Evolutionary conservation across 352 stramenopile genomes (phyloP).

Genomic region (Globisporangium apiculatum): DNA sequence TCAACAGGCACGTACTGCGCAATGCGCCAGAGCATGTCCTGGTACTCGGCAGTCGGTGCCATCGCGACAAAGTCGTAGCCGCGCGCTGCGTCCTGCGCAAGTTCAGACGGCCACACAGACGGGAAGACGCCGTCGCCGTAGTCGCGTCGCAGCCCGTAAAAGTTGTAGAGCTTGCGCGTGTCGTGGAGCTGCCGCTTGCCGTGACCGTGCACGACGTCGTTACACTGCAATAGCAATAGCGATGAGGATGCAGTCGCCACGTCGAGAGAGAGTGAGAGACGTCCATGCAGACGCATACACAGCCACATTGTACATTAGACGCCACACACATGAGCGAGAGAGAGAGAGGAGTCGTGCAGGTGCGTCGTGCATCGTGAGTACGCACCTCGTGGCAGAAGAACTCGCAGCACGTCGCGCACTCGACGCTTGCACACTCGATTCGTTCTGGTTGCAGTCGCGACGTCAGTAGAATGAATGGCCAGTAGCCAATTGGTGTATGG

Average conservation of each 20-base stretch:
- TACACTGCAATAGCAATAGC: slow-evolving; percentile 39
- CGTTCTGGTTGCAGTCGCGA: slow-evolving; percentile 19
- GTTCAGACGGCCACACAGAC: slow-evolving; percentile 85
- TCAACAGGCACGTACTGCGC: slow-evolving; percentile 44
- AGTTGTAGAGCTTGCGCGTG: slow-evolving; percentile 87
- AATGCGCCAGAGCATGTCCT: slow-evolving; percentile 60
- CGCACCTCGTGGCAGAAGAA: slow-evolving; percentile 82
- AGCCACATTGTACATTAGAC: too few relatives aligned
- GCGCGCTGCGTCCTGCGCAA: slow-evolving; percentile 62
- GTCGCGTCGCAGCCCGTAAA: slow-evolving; percentile 87
- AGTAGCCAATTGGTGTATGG: too few relatives aligned
- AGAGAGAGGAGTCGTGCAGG: too few relatives aligned
- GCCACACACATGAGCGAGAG: too few relatives aligned
- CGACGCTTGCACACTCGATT: slow-evolving; percentile 44
- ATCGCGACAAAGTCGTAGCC: slow-evolving; percentile 63
- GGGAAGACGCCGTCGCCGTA: slow-evolving; percentile 89
- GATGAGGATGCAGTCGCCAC: neutral
- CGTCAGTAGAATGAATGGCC: too few relatives aligned
- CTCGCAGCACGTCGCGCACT: slow-evolving; percentile 88
- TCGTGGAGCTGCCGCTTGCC: slow-evolving; percentile 71
- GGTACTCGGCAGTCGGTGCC: slow-evolving; percentile 49
- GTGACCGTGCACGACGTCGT: slow-evolving; percentile 73
- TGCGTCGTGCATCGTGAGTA: too few relatives aligned
- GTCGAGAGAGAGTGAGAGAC: too few relatives aligned
- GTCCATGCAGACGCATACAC: too few relatives aligned